Conservation (phyloP, 495 filamentous ascomycete genomes). For the Aspergillus incahuasiensis region DNA sequence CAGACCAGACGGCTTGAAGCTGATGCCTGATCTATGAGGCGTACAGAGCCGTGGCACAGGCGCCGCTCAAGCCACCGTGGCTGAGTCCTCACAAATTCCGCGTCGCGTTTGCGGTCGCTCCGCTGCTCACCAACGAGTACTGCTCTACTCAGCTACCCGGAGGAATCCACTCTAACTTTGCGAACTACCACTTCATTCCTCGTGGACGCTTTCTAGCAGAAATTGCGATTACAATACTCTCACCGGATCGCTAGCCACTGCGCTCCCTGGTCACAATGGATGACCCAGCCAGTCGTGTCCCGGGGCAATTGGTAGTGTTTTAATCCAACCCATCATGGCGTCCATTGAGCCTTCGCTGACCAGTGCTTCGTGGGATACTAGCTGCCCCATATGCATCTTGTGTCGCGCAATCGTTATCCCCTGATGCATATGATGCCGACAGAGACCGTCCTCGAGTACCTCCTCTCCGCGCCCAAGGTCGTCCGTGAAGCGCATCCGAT, state of each 20-base stretch:
- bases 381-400: slow-evolving; percentile 82
- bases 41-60: slow-evolving; percentile 11
- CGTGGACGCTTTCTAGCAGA: not conserved
- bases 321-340: not conserved
- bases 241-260: slow-evolving; percentile 3
- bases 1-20: too few species aligned
- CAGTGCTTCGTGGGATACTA: slow-evolving; percentile 22
- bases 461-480: slow-evolving; percentile 74
- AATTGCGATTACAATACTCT: slow-evolving; percentile 16
- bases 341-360: slow-evolving; percentile 9
- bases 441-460: slow-evolving; percentile 68
- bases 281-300: slow-evolving; percentile 61
- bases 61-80: slow-evolving; percentile 4
- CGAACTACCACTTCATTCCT: slow-evolving; percentile 12
- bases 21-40: slow-evolving; percentile 19
- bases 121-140: not conserved
- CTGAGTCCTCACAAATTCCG: slow-evolving; percentile 33
- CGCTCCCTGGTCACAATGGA: slow-evolving; percentile 45
- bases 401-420: slow-evolving; percentile 73
- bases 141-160: slow-evolving; percentile 10
- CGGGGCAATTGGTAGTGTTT: slow-evolving; percentile 52
- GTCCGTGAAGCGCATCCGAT: slow-evolving; percentile 71
- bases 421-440: slow-evolving; percentile 59
- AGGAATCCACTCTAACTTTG: slow-evolving; percentile 8
- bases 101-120: slow-evolving; percentile 32